phyloP scores from a whole-genome alignment of 495 filamentous ascomycete species.

The Haplographium delicatum region DNA sequence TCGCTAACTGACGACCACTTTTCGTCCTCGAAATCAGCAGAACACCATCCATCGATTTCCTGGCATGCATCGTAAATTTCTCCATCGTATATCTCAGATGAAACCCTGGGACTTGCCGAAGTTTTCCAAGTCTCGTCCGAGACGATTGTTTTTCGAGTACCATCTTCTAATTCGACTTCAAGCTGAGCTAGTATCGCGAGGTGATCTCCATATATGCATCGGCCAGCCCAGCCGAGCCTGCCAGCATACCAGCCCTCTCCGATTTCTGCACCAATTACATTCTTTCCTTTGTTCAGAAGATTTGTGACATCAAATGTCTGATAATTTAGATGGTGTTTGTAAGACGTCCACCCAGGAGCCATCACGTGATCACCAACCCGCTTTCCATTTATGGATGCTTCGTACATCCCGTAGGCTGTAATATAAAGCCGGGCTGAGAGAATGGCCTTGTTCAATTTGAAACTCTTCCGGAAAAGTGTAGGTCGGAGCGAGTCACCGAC shows the following conservation, averaged over 20 bases:
- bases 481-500: too few relatives aligned
- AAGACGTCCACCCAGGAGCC: slow-evolving; percentile 45
- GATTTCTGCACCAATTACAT: slow-evolving; percentile 43
- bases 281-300: slow-evolving; percentile 28
- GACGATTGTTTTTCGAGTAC: slow-evolving; percentile 25
- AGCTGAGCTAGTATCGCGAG: slow-evolving; percentile 41
- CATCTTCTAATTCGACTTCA: slow-evolving; percentile 30
- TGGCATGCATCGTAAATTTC: slow-evolving; percentile 40
- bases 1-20: neutral
- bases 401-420: slow-evolving; percentile 45
- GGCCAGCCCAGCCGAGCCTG: slow-evolving; percentile 26
- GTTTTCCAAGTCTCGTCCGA: slow-evolving; percentile 41
- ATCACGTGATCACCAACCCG: slow-evolving; percentile 37
- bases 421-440: slow-evolving; percentile 45
- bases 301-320: slow-evolving; percentile 44
- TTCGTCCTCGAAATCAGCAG: slow-evolving; percentile 17
- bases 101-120: slow-evolving; percentile 33
- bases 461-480: too few relatives aligned
- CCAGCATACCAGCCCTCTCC: slow-evolving; percentile 52
- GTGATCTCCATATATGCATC: slow-evolving; percentile 40
- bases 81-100: slow-evolving; percentile 48
- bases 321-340: too few relatives aligned
- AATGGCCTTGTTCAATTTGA: too few relatives aligned
- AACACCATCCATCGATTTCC: too few relatives aligned
- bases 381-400: slow-evolving; percentile 41